Conservation (phyloP, 768 basidiomycete genomes). For the Kwoniella shandongensis region DNA sequence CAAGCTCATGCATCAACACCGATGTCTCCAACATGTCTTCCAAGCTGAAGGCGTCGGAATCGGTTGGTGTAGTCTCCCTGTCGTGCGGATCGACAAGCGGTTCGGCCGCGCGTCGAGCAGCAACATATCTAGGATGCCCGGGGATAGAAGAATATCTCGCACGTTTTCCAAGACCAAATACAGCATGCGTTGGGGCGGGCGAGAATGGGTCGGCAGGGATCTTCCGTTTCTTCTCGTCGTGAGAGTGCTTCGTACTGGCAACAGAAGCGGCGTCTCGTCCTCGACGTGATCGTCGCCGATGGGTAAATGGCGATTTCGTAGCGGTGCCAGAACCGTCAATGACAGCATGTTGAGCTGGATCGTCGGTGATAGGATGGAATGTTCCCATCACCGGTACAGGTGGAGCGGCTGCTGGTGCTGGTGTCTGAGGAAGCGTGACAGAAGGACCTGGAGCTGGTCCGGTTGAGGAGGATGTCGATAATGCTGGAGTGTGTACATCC, state of each 20-base stretch:
- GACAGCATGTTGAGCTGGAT: slow-evolving; percentile 45
- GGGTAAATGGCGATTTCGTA: slow-evolving; percentile 48
- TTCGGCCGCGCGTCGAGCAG: slow-evolving; percentile 33
- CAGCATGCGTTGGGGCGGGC: slow-evolving; percentile 5
- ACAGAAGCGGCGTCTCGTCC: slow-evolving; percentile 29
- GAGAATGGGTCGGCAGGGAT: slow-evolving; percentile 33
- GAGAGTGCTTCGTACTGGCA: slow-evolving; percentile 5
- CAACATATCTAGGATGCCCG: slow-evolving; percentile 44
- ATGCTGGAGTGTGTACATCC: slow-evolving; percentile 19
- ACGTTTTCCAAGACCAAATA: slow-evolving; percentile 20
- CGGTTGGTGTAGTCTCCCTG: slow-evolving; percentile 26
- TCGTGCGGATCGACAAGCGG: slow-evolving; percentile 23
- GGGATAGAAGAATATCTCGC: slow-evolving; percentile 48
- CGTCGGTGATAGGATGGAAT: slow-evolving; percentile 41
- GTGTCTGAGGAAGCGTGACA: slow-evolving; percentile 12
- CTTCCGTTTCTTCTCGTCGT: slow-evolving; percentile 30
- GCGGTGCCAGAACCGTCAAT: slow-evolving; percentile 40
- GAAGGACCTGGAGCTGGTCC: slow-evolving; percentile 11
- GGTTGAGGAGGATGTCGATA: slow-evolving; percentile 20
- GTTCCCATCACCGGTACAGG: slow-evolving; percentile 44
- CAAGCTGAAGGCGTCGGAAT: slow-evolving; percentile 33
- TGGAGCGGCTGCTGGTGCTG: not conserved
- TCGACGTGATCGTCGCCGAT: slow-evolving; percentile 32
- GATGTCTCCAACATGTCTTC: slow-evolving; percentile 45
- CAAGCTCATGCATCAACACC: slow-evolving; percentile 23